Evolutionary conservation across 2,329 filamentous ascomycete species (phyloP).

Genomic region (Ophiostoma angusticollis): DNA sequence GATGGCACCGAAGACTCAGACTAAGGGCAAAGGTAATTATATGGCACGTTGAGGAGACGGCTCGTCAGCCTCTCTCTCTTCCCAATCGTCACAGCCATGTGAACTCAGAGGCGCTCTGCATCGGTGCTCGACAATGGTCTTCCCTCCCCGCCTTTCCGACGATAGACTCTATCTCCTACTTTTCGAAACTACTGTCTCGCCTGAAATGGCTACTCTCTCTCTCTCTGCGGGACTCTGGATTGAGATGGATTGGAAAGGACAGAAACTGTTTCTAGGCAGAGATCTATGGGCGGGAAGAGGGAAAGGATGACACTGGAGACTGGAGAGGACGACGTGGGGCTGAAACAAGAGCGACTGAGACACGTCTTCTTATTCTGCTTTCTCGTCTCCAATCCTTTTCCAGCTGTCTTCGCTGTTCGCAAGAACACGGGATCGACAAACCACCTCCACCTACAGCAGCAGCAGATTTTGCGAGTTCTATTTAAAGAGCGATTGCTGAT

Average conservation of each 20-base stretch:
- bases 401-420: background rate
- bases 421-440: background rate
- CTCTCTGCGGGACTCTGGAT: too few relatives aligned
- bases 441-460: conserved; percentile 44
- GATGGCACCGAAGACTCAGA: conserved; percentile 27
- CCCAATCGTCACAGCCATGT: conserved; percentile 2
- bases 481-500: conserved; percentile 59
- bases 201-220: too few relatives aligned
- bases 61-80: background rate
- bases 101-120: too few relatives aligned
- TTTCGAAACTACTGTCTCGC: too few relatives aligned
- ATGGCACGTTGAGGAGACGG: conserved; percentile 6
- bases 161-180: too few relatives aligned
- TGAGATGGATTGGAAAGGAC: too few relatives aligned
- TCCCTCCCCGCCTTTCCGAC: too few relatives aligned
- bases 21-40: conserved; percentile 27
- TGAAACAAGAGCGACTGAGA: background rate
- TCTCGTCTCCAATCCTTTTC: background rate
- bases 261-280: too few relatives aligned
- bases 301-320: background rate
- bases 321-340: background rate
- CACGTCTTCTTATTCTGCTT: background rate
- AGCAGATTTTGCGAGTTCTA: conserved; percentile 68
- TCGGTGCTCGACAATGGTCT: too few relatives aligned
- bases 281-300: too few relatives aligned